A percentile compares a stretch with the other conserved stretches of the same genome.
phyloP scores from a whole-genome alignment of 257 asterid species.

The Galeopsis tetrahit region DNA sequence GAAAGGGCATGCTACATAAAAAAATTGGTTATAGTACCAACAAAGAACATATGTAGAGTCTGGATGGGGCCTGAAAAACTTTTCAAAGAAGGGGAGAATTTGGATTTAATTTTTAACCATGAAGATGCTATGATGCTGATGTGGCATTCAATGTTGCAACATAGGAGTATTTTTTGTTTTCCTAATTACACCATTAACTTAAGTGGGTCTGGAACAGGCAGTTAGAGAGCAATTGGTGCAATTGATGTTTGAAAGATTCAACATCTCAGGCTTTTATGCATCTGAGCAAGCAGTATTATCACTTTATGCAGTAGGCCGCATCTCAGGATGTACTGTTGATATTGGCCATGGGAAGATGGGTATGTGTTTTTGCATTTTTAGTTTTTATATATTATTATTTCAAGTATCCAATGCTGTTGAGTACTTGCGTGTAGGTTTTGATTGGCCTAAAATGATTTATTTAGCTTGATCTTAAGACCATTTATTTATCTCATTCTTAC shows the following conservation, averaged over 20 bases:
- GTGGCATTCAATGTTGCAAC: slow-evolving; percentile 11
- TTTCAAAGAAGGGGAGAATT: slow-evolving; percentile 5
- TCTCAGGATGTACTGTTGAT: slow-evolving; percentile 92
- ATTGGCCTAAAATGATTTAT: slow-evolving; percentile 12
- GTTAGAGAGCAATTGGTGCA: slow-evolving; percentile 91
- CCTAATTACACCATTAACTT: slow-evolving; percentile 21
- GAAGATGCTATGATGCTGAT: slow-evolving; percentile 1
- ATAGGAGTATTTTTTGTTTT: slow-evolving; percentile 15
- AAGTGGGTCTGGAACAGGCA: slow-evolving; percentile 56
- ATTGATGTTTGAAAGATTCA: slow-evolving; percentile 92
- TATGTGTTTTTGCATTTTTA: slow-evolving; percentile 34
- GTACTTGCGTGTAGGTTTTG: slow-evolving; percentile 16
- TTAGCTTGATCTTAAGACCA: slow-evolving; percentile 17
- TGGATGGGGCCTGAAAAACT: slow-evolving; percentile 14
- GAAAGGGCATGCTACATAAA: slow-evolving; percentile 3
- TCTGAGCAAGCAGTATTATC: slow-evolving; percentile 95
- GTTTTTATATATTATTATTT: slow-evolving; percentile 16
- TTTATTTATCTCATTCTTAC: slow-evolving; percentile 23
- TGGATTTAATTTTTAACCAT: slow-evolving; percentile 18
- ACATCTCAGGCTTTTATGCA: slow-evolving; percentile 90
- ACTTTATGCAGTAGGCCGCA: slow-evolving; percentile 94
- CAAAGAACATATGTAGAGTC: background rate
- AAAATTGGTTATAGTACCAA: background rate
- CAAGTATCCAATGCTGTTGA: slow-evolving; percentile 16
- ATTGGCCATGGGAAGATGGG: slow-evolving; percentile 94